phyloP scores from a whole-genome alignment of 495 filamentous ascomycete genomes.

The Podospora pseudocomata region DNA sequence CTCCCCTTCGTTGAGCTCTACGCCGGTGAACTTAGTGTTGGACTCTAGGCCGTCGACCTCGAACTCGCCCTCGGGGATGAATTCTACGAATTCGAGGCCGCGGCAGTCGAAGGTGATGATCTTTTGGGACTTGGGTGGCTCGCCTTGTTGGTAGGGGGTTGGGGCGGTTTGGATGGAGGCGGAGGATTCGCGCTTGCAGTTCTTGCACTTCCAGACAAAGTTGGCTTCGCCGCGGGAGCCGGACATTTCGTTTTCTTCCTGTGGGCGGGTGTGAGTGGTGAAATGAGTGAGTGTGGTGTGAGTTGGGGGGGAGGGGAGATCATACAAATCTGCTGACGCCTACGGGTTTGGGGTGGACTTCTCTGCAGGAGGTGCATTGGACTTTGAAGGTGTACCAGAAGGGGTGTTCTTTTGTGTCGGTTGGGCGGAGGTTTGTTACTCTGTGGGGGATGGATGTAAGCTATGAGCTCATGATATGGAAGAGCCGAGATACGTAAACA shows the following conservation, averaged over 20 bases:
- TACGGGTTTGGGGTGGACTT: constrained; percentile 84
- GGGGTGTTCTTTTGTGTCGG: constrained; percentile 72
- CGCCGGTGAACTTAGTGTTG: constrained; percentile 67
- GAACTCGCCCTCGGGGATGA: constrained; percentile 91
- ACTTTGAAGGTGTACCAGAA: constrained; percentile 98
- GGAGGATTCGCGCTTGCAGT: constrained; percentile 68
- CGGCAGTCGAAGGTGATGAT: constrained; percentile 90
- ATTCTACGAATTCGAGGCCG: constrained; percentile 86
- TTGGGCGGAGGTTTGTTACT: constrained; percentile 81
- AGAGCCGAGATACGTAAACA: constrained; percentile 11
- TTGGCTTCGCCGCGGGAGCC: constrained; percentile 93
- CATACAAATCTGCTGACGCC: constrained; percentile 85
- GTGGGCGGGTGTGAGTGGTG: neutral
- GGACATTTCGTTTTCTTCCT: constrained; percentile 85
- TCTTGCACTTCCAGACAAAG: constrained; percentile 96
- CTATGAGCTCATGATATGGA: neutral
- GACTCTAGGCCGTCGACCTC: constrained; percentile 77
- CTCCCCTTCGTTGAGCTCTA: constrained; percentile 83
- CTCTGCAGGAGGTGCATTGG: constrained; percentile 90
- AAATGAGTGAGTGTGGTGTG: neutral
- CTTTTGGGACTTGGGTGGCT: constrained; percentile 68
- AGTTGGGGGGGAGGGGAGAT: neutral
- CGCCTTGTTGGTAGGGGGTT: constrained; percentile 60
- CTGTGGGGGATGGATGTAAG: constrained; percentile 42
- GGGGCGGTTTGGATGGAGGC: constrained; percentile 68